phyloP scores from a whole-genome alignment of 2,329 filamentous ascomycete genomes.

The Apiospora pterosperma region DNA sequence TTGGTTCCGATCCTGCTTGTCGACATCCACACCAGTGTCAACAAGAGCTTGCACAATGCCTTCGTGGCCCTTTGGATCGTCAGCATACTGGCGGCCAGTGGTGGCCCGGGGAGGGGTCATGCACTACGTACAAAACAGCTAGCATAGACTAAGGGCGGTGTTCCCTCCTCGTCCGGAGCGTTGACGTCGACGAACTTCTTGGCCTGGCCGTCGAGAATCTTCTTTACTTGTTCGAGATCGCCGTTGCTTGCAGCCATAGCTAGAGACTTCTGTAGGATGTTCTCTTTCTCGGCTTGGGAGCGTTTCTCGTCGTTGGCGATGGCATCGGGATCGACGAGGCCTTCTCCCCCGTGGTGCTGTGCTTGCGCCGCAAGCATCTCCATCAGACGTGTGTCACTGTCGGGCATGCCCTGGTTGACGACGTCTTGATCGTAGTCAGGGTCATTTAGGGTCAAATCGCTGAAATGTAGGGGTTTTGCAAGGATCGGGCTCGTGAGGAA shows the following conservation, averaged over 20 bases:
- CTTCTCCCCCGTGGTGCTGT: constrained; percentile 72
- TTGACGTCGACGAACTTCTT: constrained; percentile 80
- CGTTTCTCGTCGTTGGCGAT: constrained; percentile 73
- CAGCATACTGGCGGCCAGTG: constrained; percentile 11
- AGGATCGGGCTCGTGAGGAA: constrained; percentile 85
- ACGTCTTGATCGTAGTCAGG: constrained; percentile 66
- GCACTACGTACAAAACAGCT: constrained; percentile 79
- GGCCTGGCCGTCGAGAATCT: constrained; percentile 71
- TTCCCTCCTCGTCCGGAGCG: constrained; percentile 87
- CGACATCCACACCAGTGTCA: constrained; percentile 81
- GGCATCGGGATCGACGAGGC: constrained; percentile 75
- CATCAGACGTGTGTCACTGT: constrained; percentile 85
- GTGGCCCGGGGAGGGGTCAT: neutral
- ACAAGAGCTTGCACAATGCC: constrained; percentile 81
- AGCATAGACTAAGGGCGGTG: constrained; percentile 93
- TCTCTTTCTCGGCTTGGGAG: constrained; percentile 71
- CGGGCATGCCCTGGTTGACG: constrained; percentile 51
- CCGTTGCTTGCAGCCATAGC: constrained; percentile 97
- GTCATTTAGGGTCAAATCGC: constrained; percentile 78
- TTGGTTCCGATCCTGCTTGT: constrained; percentile 91
- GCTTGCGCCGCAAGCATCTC: constrained; percentile 95
- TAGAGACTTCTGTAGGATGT: constrained; percentile 79
- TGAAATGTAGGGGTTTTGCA: constrained; percentile 79
- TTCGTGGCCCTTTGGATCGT: constrained; percentile 68
- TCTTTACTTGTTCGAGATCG: constrained; percentile 76